A percentile compares a stretch with the other conserved stretches of the same genome.
These are phyloP conservation scores for Emergomyces africanus DNA, from an alignment of 2,329 filamentous ascomycete genomes.

Conservation along the genomic window DNA sequence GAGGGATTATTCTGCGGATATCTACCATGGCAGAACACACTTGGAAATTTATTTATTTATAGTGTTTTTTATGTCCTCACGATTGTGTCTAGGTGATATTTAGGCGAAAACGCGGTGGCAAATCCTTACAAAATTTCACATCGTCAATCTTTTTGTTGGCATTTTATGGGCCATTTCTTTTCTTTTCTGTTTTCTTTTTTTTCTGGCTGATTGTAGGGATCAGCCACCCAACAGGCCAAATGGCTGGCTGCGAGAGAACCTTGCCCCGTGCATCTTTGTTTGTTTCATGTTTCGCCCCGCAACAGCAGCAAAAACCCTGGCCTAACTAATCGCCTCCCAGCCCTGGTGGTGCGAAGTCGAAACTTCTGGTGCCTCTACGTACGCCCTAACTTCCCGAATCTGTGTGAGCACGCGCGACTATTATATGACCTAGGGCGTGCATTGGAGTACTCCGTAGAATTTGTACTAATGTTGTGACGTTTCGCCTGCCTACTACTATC, in stretches of 20 bases:
- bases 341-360: background rate
- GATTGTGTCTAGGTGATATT: background rate
- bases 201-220: too few relatives aligned
- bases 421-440: too few relatives aligned
- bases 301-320: background rate
- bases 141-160: background rate
- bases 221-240: background rate
- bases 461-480: too few relatives aligned
- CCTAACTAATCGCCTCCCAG: background rate
- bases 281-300: background rate
- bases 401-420: background rate
- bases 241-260: too few relatives aligned
- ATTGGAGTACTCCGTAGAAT: too few relatives aligned
- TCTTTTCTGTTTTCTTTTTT: too few relatives aligned
- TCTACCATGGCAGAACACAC: too few relatives aligned
- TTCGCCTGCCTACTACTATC: background rate
- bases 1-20: too few relatives aligned
- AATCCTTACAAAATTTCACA: background rate
- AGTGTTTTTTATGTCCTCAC: background rate
- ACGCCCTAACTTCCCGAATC: background rate
- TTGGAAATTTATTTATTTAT: too few relatives aligned
- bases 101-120: background rate
- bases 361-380: background rate
- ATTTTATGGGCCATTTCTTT: background rate
- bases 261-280: too few relatives aligned